Conservation (phyloP, 2,329 filamentous ascomycete species). For the Apiospora arundinis region DNA sequence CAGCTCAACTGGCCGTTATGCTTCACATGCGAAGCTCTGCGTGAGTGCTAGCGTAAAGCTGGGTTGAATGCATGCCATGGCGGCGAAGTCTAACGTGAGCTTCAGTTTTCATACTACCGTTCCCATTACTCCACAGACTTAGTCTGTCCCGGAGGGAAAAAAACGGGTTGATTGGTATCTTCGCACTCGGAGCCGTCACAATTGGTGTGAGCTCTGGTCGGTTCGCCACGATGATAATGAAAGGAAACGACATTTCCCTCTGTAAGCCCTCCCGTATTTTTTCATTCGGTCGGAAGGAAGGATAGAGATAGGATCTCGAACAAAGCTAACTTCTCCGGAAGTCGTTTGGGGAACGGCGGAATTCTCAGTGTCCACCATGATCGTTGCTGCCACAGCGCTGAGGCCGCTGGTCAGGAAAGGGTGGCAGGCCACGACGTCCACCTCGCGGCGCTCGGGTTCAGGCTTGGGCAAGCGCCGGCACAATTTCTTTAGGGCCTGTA, state of each 20-base stretch:
- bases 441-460: background rate
- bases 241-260: slow-evolving; percentile 25
- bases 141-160: slow-evolving; percentile 22
- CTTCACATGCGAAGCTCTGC: slow-evolving; percentile 23
- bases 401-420: slow-evolving; percentile 22
- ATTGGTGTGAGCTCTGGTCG: slow-evolving; percentile 25
- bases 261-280: no score
- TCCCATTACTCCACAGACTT: slow-evolving; percentile 24
- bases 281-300: no score
- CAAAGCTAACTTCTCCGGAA: no score
- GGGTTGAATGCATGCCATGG: no score
- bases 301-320: no score
- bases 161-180: slow-evolving; percentile 22
- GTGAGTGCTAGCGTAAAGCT: no score
- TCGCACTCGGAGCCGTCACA: slow-evolving; percentile 25
- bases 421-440: slow-evolving; percentile 8
- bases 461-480: background rate
- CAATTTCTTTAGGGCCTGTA: background rate
- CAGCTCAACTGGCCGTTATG: slow-evolving; percentile 24
- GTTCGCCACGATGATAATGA: slow-evolving; percentile 25
- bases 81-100: no score
- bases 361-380: slow-evolving; percentile 23
- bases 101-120: slow-evolving; percentile 26
- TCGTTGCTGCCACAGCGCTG: slow-evolving; percentile 25
- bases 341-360: slow-evolving; percentile 25